Percentiles rank a stretch among this genome's conserved stretches.
Conservation (phyloP, 352 stramenopile species). For the Aphanomyces stellatus region DNA sequence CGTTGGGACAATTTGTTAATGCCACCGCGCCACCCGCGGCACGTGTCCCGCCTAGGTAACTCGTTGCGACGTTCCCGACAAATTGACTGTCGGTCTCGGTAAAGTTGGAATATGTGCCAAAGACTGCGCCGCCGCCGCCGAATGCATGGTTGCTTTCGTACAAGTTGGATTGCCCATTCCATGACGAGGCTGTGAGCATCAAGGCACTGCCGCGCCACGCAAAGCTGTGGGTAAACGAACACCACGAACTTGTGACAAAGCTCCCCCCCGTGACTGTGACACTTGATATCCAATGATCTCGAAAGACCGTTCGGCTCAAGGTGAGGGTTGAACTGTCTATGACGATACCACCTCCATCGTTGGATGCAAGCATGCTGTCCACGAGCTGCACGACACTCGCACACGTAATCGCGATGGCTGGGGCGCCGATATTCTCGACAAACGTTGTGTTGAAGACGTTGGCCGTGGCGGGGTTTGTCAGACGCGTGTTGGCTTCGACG, state of each 20-base stretch:
- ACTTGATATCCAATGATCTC: too few relatives aligned
- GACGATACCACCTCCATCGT: background rate
- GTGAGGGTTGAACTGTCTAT: background rate
- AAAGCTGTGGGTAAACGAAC: too few relatives aligned
- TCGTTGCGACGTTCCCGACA: background rate
- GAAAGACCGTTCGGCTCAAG: too few relatives aligned
- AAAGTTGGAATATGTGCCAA: background rate
- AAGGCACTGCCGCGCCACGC: background rate
- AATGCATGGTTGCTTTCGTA: background rate
- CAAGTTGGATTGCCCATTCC: background rate
- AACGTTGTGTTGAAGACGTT: background rate
- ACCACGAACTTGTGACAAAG: too few relatives aligned
- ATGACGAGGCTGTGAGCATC: background rate
- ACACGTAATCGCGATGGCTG: background rate
- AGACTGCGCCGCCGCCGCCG: background rate
- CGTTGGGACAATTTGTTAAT: background rate
- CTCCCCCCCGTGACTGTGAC: too few relatives aligned
- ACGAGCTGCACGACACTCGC: background rate
- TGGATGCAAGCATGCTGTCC: background rate
- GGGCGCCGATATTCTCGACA: background rate
- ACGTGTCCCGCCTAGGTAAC: background rate
- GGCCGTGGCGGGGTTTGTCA: background rate
- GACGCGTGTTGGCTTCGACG: too few relatives aligned
- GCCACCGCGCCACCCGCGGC: background rate
- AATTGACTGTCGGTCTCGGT: background rate